Evolutionary conservation across 768 basidiomycete species (phyloP), one percentile per base, ranked within the genome.

Genomic region (Lyophyllum atratum): DNA sequence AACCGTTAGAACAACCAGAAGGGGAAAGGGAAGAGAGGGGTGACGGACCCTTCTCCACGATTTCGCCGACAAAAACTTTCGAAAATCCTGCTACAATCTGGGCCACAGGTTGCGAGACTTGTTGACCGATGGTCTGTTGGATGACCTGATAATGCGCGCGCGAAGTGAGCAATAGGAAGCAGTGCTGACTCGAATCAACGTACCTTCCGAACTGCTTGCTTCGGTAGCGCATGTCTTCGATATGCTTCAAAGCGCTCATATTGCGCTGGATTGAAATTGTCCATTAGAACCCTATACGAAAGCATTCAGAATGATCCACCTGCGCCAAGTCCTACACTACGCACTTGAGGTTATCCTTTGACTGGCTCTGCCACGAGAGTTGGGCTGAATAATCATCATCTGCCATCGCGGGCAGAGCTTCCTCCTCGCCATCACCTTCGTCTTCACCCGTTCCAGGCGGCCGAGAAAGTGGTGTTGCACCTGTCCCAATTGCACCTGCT

Each of bases 61-160:
- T 90, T 70, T 95, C 93, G 2, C 94, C 94, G 3, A 96, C 92
- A 58, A 95, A 96, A 0, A 96, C 92, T 66, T 95, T 96, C 14
- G 84, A 82, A 55, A 96, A 90, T 59, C 94, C 94, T 5, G 93
- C 92, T 2, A 95, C 89, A 43, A 95, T 85, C 60, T 94, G 93
- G 1, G 93, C 89, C 4, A 95, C 90, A 3, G 92, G 90, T 64
- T 88, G 86, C 3, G 92, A 92, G 6, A 92, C 90, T 64, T 93
- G 90, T 56, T 92, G 88, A 15, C 87, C 87, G 0, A 87, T 76
- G 1, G 84, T 82, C 70, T 93, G 90, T 66, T 93, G 92, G 59
- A 96, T 90, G 29, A 93, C 85, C 92, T 94, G 58, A 26, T 22
- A n/a, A n/a, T n/a, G n/a, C n/a, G n/a, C n/a, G 4, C n/a, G n/a